A percentile compares a stretch with the other conserved stretches of the same genome.
Evolutionary conservation across 2,329 filamentous ascomycete species (phyloP).

Genomic region (Pestalotiopsis sp.): DNA sequence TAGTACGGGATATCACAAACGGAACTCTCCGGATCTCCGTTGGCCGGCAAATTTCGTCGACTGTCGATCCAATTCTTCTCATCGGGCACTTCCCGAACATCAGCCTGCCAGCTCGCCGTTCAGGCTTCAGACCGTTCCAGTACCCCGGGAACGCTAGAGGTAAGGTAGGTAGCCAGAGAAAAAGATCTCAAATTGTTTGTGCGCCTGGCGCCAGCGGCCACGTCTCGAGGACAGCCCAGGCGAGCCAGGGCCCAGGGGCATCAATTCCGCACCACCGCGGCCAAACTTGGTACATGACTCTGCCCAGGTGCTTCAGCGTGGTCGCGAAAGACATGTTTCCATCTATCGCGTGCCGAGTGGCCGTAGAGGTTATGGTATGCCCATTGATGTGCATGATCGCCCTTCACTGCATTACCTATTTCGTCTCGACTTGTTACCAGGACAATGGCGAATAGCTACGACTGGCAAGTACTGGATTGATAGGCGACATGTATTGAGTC

Average conservation of each 20-base stretch:
- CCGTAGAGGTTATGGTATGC: neutral
- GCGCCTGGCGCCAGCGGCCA: neutral
- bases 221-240: neutral
- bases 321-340: neutral
- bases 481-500: neutral
- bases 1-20: neutral
- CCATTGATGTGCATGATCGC: neutral
- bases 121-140: neutral
- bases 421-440: neutral
- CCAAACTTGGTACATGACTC: neutral
- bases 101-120: neutral
- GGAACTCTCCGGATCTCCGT: neutral
- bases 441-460: no score
- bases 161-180: neutral
- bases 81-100: neutral
- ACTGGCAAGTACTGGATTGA: neutral
- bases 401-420: neutral
- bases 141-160: neutral
- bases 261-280: conserved; percentile 1
- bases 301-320: neutral
- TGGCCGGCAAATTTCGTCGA: neutral
- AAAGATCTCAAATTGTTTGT: neutral
- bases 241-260: neutral
- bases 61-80: neutral
- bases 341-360: neutral